phyloP scores from a whole-genome alignment of 2,329 filamentous ascomycete genomes.

The Arthroderma sp. region DNA sequence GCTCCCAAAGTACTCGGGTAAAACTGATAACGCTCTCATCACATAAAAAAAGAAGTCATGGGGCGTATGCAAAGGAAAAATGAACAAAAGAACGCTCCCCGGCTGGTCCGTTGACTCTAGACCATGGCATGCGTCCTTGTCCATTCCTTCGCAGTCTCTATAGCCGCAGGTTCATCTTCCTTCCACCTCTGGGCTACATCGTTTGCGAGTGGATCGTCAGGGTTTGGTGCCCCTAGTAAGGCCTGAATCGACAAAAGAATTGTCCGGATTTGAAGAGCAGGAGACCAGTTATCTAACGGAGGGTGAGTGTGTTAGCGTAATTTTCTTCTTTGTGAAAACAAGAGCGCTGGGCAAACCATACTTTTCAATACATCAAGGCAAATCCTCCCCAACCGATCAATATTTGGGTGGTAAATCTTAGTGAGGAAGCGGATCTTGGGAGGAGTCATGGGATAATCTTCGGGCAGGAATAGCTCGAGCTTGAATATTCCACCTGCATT shows the following conservation, averaged over 20 bases:
- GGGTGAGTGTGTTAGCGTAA: not conserved
- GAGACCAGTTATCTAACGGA: conserved; percentile 84
- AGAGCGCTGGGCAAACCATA: conserved; percentile 31
- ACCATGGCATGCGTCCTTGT: conserved; percentile 66
- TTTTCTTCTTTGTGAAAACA: not conserved
- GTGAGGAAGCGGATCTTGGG: conserved; percentile 97
- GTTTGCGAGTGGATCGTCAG: conserved; percentile 94
- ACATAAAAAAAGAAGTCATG: too few species aligned
- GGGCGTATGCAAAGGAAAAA: not conserved
- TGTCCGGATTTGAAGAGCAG: conserved; percentile 90
- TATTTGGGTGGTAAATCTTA: conserved; percentile 98
- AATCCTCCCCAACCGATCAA: conserved; percentile 93
- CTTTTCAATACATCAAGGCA: conserved; percentile 96
- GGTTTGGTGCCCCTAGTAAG: conserved; percentile 87
- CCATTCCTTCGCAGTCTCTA: conserved; percentile 86
- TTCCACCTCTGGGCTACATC: conserved; percentile 98
- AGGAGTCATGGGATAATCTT: conserved; percentile 98
- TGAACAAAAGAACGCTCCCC: conserved; percentile 7
- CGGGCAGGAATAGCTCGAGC: conserved; percentile 90
- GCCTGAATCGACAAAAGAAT: conserved; percentile 98
- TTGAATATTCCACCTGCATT: conserved; percentile 69
- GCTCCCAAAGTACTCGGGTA: too few species aligned
- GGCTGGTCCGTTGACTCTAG: conserved; percentile 9
- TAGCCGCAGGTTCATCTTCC: conserved; percentile 83
- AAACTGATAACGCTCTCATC: too few species aligned